Evolutionary conservation across 228 moss, liverwort and hornwort species (phyloP), one percentile per base, ranked within the genome.

Genomic region (Sphagnum fallax): DNA sequence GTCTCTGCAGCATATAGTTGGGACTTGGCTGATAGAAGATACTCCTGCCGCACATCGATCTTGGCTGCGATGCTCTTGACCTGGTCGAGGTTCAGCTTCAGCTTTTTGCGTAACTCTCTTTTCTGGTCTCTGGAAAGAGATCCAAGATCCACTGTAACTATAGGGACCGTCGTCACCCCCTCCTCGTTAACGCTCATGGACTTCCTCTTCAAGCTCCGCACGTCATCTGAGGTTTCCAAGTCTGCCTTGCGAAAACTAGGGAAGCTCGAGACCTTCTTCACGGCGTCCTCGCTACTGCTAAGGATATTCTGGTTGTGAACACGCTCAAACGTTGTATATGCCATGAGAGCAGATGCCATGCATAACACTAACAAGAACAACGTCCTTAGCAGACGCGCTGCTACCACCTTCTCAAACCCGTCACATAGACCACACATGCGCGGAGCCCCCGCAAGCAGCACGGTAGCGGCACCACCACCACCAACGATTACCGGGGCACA

Each of bases 131-230:
- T 66, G 5, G 76, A 55, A 15, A 61, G 72, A 62, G 63, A 6
- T 49, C 64, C 52, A 10, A 65, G 65, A 49, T 16, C 61, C 47
- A 68, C 66, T 47, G 53, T 47, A 32, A 32, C 32, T 32, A 32
- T 32, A 2, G 32, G 32, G 32, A 32, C 32, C 9, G 65, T 65
- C 6, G 50, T 65, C 10, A 62, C 69, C 51, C 71, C 72, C 61
- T 76, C 76, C 9, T 71, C 71, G 47, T 72, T 76, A 49, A 76
- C 11, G 60, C 76, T 72, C 76, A 76, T 72, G 49, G 76, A 76
- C 72, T 76, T 76, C 16, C 76, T 61, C 62, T 76, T 76, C 63
- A 72, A 49, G 11, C 48, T 65, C 65, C 65, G 32, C 11, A 49
- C 50, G 50, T 65, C 65, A 65, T 65, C 65, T 4, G 65, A 65